These are phyloP conservation scores for Aspergillus ruber DNA, from an alignment of 2,329 filamentous ascomycete species.

Conservation along the genomic window DNA sequence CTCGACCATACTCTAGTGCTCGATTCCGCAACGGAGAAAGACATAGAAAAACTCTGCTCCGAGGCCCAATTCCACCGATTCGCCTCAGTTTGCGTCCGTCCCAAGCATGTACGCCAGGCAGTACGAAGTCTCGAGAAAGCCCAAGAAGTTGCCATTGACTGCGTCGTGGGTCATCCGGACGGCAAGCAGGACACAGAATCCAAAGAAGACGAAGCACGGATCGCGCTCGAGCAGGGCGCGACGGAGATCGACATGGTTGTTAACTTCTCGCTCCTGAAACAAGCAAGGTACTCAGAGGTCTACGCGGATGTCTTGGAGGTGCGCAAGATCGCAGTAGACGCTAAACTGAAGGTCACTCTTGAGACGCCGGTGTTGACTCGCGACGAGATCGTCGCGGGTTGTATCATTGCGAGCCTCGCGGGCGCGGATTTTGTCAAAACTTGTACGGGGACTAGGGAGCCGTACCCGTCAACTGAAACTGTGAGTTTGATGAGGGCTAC, in stretches of 20 bases:
- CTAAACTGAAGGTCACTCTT: constrained; percentile 51
- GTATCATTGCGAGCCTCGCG: constrained; percentile 46
- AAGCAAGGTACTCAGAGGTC: constrained; percentile 42
- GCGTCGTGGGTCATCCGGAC: constrained; percentile 56
- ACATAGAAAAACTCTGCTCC: constrained; percentile 49
- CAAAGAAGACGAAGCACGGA: constrained; percentile 48
- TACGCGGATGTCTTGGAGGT: constrained; percentile 50
- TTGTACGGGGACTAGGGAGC: constrained; percentile 53
- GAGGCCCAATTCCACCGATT: constrained; percentile 45
- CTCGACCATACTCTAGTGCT: constrained; percentile 41
- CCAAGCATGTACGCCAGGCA: constrained; percentile 47
- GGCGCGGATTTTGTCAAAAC: constrained; percentile 57
- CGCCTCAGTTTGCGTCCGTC: constrained; percentile 52
- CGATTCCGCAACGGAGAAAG: constrained; percentile 37
- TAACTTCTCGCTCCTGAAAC: constrained; percentile 46
- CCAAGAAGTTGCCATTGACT: constrained; percentile 47
- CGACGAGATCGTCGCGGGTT: constrained; percentile 48
- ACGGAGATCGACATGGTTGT: constrained; percentile 55
- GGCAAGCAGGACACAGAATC: constrained; percentile 47
- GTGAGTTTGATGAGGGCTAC: constrained; percentile 50
- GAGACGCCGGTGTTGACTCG: constrained; percentile 49
- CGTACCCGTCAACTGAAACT: constrained; percentile 47
- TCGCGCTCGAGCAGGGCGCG: constrained; percentile 46
- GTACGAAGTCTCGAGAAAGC: constrained; percentile 40
- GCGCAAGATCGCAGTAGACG: constrained; percentile 39